Evolutionary conservation across 225 moss, liverwort and hornwort species (phyloP), one percentile per base, ranked within the genome.

Genomic region (Neckera pumila): DNA sequence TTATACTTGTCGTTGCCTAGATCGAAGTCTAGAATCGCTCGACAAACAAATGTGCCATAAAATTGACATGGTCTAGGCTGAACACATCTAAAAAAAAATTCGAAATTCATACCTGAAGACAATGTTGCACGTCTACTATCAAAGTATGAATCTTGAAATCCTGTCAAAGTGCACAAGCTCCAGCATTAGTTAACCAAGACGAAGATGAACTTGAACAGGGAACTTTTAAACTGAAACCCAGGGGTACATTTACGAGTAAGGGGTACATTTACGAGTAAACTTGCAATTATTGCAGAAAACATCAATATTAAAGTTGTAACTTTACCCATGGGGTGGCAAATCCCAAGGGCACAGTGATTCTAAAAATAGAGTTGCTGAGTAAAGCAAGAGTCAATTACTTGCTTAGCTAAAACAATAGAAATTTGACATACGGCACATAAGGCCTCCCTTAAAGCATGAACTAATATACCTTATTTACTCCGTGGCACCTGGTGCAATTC

Each of bases 401-500:
- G 17, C 61, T 80, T 69, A 27, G 12, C 25, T 36, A 69, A 59
- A 65, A 73, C 5, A 54, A 33, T 62, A 61, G n/a, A 67, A 30
- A 84, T 47, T 54, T 61, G 27, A 45, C 33, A 80, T 30, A 53
- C 11, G 25, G 47, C 75, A 79, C 67, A 75, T 30, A 86, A 80
- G 51, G 57, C 42, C 45, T 79, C 38, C 28, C 45, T 47, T 56
- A 74, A 76, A 70, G 77, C 84, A 81, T n/a, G 40, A 57, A 78
- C 45, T 53, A 54, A 36, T 51, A 80, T 87, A 96, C 96, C 92
- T 94, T 91, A 86, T 95, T 98, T 81, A 98, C 86, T 84, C 97
- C 98, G 65, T 91, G 90, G 88, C 98, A 98, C 82, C 96, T 92
- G 78, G 98, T 96, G 89, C 98, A 98, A 81, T 87, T 96, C 97